Conservation (phyloP, 805 yeast species). For the Metschnikowia santaceciliae region DNA sequence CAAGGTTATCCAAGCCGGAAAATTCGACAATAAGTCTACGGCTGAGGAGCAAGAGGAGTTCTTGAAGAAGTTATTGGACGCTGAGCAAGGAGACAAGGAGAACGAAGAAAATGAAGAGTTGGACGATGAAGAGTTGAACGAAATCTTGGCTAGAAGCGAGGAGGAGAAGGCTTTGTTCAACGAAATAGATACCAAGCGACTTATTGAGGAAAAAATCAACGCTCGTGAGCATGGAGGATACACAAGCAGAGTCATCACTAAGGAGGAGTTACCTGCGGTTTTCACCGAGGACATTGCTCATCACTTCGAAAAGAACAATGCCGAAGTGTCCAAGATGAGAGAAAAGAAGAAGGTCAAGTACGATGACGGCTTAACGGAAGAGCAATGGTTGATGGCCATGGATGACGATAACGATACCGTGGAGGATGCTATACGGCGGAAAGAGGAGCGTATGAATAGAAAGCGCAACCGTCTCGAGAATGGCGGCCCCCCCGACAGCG, state of each 20-base stretch:
- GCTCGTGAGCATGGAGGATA: conserved; percentile 23
- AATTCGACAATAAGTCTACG: conserved; percentile 80
- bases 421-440: conserved; percentile 55
- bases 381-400: conserved; percentile 32
- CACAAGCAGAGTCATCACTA: conserved; percentile 20
- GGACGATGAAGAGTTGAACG: conserved; percentile 71
- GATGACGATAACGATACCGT: conserved; percentile 66
- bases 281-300: conserved; percentile 27
- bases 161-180: conserved; percentile 54
- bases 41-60: conserved; percentile 85
- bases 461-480: conserved; percentile 28
- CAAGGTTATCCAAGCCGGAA: conserved; percentile 88
- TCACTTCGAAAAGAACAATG: conserved; percentile 24
- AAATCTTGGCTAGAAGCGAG: conserved; percentile 65
- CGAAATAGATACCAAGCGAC: conserved; percentile 58
- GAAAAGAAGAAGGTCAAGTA: conserved; percentile 27
- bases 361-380: conserved; percentile 46
- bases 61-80: conserved; percentile 66
- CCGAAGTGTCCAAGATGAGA: conserved; percentile 24
- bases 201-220: conserved; percentile 16
- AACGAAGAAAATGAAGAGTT: conserved; percentile 54
- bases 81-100: conserved; percentile 53
- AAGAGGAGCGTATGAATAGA: conserved; percentile 41
- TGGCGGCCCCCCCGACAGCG: conserved; percentile 13
- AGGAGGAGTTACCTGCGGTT: conserved; percentile 24